These are phyloP conservation scores for Pichia sp. DNA, from an alignment of 1,139 yeast species.

Conservation along the genomic window DNA sequence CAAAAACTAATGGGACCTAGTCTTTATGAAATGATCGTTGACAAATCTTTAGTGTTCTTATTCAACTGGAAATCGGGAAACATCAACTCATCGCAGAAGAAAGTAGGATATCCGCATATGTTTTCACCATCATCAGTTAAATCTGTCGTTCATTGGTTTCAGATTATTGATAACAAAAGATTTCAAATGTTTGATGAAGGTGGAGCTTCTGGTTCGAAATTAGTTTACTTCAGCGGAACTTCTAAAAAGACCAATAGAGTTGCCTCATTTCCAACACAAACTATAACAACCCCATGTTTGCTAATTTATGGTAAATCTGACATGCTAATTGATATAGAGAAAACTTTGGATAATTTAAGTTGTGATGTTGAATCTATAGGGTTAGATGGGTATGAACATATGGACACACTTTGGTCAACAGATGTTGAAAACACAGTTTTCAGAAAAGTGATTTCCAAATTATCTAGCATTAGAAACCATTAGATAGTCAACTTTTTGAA, in stretches of 20 bases:
- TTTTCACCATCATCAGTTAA: constrained; percentile 92
- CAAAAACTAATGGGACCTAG: constrained; percentile 81
- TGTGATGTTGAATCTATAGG: constrained; percentile 38
- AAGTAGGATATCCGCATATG: constrained; percentile 75
- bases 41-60: constrained; percentile 59
- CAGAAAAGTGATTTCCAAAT: no score
- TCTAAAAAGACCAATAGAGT: constrained; percentile 44
- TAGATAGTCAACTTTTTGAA: no score
- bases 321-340: constrained; percentile 42
- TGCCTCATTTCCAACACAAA: constrained; percentile 52
- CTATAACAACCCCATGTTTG: constrained; percentile 42
- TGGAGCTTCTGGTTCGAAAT: constrained; percentile 35
- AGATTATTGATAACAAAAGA: constrained; percentile 73
- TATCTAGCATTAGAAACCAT: not conserved
- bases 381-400: constrained; percentile 67
- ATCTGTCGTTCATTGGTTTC: constrained; percentile 96
- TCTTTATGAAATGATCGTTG: constrained; percentile 71
- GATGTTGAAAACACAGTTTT: constrained; percentile 61
- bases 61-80: constrained; percentile 79
- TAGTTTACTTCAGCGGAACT: constrained; percentile 28
- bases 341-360: constrained; percentile 30
- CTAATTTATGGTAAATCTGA: constrained; percentile 43
- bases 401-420: constrained; percentile 88
- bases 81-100: constrained; percentile 69
- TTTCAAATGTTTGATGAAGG: constrained; percentile 78